These are phyloP conservation scores for Medicago ruthenica DNA, from an alignment of 306 rosid species.

Conservation along the genomic window DNA sequence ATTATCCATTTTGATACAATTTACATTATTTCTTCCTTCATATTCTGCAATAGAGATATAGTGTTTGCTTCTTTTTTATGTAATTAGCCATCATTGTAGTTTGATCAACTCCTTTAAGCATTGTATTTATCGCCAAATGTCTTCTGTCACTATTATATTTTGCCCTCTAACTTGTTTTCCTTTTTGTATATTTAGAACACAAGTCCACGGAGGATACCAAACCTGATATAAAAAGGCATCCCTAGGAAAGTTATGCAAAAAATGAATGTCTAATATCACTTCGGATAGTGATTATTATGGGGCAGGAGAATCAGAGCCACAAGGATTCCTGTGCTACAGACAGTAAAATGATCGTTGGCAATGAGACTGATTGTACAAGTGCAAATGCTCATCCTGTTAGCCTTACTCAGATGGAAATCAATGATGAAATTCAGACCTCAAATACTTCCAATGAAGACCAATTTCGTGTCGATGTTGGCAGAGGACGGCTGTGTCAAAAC, in stretches of 20 bases:
- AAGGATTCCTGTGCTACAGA: slow-evolving; percentile 38
- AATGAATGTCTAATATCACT: slow-evolving; percentile 42
- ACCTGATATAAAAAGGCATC: slow-evolving; percentile 38
- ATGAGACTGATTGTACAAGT: slow-evolving; percentile 42
- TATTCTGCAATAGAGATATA: slow-evolving; percentile 4
- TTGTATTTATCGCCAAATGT: not conserved
- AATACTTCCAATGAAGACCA: slow-evolving; percentile 21
- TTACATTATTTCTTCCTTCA: not conserved
- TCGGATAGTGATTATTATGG: slow-evolving; percentile 37
- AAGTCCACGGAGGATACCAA: slow-evolving; percentile 47
- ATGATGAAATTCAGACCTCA: slow-evolving; percentile 47
- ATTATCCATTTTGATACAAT: slow-evolving; percentile 14
- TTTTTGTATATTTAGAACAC: slow-evolving; percentile 29
- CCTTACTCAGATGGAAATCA: slow-evolving; percentile 42
- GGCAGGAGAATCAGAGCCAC: slow-evolving; percentile 38
- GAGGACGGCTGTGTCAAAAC: slow-evolving; percentile 41
- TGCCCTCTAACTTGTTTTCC: not conserved
- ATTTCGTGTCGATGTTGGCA: slow-evolving; percentile 15
- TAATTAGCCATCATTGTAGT: not conserved
- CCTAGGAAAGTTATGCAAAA: slow-evolving; percentile 28
- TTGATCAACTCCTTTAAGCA: not conserved
- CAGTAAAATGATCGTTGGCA: slow-evolving; percentile 39
- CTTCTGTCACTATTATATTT: slow-evolving; percentile 33
- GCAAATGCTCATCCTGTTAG: slow-evolving; percentile 40
- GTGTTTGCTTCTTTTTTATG: not conserved